These are phyloP conservation scores for Sordariomycetes sp. DNA, from an alignment of 2,329 filamentous ascomycete genomes.

Conservation along the genomic window DNA sequence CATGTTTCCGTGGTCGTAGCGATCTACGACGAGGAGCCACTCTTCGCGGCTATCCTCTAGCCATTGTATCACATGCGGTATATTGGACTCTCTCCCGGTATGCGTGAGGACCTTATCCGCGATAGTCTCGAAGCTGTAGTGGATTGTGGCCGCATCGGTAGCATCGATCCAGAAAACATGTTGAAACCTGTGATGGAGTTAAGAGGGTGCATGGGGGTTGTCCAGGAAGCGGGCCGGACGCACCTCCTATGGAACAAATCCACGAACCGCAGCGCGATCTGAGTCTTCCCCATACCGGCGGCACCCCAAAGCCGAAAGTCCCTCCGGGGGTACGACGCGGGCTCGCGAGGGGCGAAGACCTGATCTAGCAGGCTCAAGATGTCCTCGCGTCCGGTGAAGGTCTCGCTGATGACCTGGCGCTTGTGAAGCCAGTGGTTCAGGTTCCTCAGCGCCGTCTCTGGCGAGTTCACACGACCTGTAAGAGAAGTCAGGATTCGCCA, in stretches of 20 bases:
- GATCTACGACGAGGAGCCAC: constrained; percentile 18
- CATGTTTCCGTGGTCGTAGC: constrained; percentile 10
- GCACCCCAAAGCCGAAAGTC: constrained; percentile 15
- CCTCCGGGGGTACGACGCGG: constrained; percentile 1
- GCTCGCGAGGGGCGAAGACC: constrained; percentile 6
- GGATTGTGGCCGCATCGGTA: constrained; percentile 9
- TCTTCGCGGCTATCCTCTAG: constrained; percentile 9
- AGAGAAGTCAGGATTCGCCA: too few species aligned
- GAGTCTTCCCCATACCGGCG: constrained; percentile 16
- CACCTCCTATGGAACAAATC: constrained; percentile 10
- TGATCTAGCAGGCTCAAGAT: constrained; percentile 10
- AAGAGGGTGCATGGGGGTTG: too few species aligned
- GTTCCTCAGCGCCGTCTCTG: not conserved
- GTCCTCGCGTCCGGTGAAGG: constrained; percentile 12
- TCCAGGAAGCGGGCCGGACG: too few species aligned
- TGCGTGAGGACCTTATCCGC: constrained; percentile 4
- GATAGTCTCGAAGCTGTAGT: constrained; percentile 12
- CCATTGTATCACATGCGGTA: constrained; percentile 8
- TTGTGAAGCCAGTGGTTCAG: not conserved
- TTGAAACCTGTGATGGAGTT: too few species aligned
- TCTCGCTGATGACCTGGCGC: not conserved
- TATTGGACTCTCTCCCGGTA: not conserved
- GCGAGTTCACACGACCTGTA: constrained; percentile 4
- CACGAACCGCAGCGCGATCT: constrained; percentile 14
- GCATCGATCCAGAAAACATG: constrained; percentile 17